Evolutionary conservation across 2,329 filamentous ascomycete species (phyloP), one percentile per base, ranked within the genome.

Genomic region (Elsinoe perseae): DNA sequence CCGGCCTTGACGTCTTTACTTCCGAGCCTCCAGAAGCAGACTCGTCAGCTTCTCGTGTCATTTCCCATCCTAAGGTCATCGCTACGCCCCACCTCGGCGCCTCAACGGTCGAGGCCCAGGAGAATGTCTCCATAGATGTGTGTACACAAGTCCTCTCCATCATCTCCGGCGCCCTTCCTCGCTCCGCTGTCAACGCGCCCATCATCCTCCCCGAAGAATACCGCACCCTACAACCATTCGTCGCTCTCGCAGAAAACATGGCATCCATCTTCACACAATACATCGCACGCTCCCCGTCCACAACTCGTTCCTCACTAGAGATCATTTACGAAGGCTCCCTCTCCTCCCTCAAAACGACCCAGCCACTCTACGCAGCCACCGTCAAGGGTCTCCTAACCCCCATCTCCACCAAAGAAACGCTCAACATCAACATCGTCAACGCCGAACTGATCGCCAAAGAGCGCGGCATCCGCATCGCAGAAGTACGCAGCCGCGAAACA

Each of bases 401-500:
- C 1, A 86, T 92, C 61, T 85, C 81, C 56, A 82, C 83, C 57
- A 75, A 78, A 0, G 83, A 85, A 34, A 83, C 80, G 0, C 69
- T 81, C 10, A 84, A 86, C 64, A 84, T 91, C 63, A 92, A 91
- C 71, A 89, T 93, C 58, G 87, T 93, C 63, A 92, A 93, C 64
- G 87, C 87, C 0, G 79, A 82, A 42, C 75, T 90, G 23, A 80
- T 91, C 12, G 87, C 87, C 18, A 84, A 82, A 61, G 85, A 90
- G 63, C 86, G 86, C 62, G 87, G 87, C 2, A 86, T 93, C 60
- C 78, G 85, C 43, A 83, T 93, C 65, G 87, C 84, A 65, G 88
- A 92, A 72, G 82, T 82, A 34, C 83, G 84, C 59, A 80, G 78
- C 2, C 77, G 83, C 6, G 81, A 85, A 55, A 73, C 75, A 18